These are phyloP conservation scores for Lagenidium giganteum DNA, from an alignment of 352 stramenopile genomes.

Conservation along the genomic window DNA sequence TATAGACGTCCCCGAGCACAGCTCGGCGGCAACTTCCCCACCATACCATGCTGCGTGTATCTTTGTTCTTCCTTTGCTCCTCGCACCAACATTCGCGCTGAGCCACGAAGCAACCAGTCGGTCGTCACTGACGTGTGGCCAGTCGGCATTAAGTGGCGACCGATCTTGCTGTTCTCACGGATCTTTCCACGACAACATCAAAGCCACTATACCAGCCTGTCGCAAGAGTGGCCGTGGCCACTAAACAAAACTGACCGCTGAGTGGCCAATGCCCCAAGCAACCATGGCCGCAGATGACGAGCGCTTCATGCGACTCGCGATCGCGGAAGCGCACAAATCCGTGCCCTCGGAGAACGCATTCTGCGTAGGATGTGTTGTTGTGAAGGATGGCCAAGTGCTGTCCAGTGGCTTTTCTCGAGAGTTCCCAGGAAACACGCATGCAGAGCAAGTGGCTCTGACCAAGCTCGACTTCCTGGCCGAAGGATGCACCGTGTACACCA, in stretches of 20 bases:
- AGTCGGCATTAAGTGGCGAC: too few relatives aligned
- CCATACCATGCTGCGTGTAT: too few relatives aligned
- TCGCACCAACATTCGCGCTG: too few relatives aligned
- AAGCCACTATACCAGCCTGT: too few relatives aligned
- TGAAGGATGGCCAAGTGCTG: constrained; percentile 48
- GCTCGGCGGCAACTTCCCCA: too few relatives aligned
- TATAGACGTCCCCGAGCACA: too few relatives aligned
- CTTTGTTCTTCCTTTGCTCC: too few relatives aligned
- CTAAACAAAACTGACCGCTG: not conserved
- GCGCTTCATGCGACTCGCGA: constrained; percentile 70
- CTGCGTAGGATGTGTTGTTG: constrained; percentile 80
- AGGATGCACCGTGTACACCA: constrained; percentile 80
- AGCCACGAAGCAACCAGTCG: too few relatives aligned
- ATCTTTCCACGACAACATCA: too few relatives aligned
- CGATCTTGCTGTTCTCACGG: too few relatives aligned
- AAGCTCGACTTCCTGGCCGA: constrained; percentile 72
- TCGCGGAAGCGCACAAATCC: constrained; percentile 77
- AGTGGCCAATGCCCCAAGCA: not conserved
- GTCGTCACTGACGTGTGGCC: too few relatives aligned
- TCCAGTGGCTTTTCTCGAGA: constrained; percentile 80
- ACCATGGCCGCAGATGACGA: constrained; percentile 20
- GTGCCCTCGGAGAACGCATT: constrained; percentile 66
- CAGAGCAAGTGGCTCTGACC: constrained; percentile 79
- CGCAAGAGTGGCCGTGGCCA: not conserved
- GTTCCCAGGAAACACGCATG: constrained; percentile 85